Evolutionary conservation across 2,329 filamentous ascomycete genomes (phyloP).

Genomic region (Teratosphaeria pseudoeucalypti): DNA sequence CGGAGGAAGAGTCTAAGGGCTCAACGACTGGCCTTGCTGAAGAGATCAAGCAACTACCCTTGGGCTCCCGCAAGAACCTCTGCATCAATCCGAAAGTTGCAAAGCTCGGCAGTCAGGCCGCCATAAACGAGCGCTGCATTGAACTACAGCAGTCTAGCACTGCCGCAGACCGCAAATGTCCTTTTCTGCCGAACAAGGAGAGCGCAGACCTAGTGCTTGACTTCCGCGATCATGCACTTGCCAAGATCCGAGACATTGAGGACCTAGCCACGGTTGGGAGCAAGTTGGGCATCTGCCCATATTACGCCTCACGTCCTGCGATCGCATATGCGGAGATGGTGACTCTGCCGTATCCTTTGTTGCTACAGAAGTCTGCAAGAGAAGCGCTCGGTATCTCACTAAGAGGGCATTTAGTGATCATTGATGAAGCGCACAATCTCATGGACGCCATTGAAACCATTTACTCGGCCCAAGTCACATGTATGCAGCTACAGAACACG

Average conservation of each 20-base stretch:
- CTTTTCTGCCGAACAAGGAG: constrained; percentile 68
- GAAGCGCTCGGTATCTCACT: constrained; percentile 80
- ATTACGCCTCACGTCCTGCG: constrained; percentile 83
- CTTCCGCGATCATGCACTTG: constrained; percentile 76
- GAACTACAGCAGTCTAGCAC: constrained; percentile 70
- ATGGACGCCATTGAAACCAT: constrained; percentile 90
- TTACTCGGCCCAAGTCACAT: constrained; percentile 65
- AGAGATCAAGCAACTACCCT: constrained; percentile 65
- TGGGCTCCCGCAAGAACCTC: constrained; percentile 76
- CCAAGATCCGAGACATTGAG: constrained; percentile 85
- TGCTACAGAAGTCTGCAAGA: constrained; percentile 76
- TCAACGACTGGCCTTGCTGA: constrained; percentile 35
- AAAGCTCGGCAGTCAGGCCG: constrained; percentile 56
- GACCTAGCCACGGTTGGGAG: constrained; percentile 72
- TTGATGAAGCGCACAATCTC: constrained; percentile 95
- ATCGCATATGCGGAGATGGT: constrained; percentile 70
- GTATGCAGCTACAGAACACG: constrained; percentile 62
- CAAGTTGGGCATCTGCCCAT: constrained; percentile 74
- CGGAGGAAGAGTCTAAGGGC: constrained; percentile 6
- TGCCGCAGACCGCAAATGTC: constrained; percentile 57
- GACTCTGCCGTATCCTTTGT: constrained; percentile 80
- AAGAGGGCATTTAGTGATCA: constrained; percentile 81
- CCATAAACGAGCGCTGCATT: constrained; percentile 87
- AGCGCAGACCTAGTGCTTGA: constrained; percentile 60
- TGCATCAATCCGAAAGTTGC: constrained; percentile 84